A percentile compares a stretch with the other conserved stretches of the same genome.
Evolutionary conservation across 345 rosid genomes (phyloP).

Genomic region (Syzygium aromaticum): DNA sequence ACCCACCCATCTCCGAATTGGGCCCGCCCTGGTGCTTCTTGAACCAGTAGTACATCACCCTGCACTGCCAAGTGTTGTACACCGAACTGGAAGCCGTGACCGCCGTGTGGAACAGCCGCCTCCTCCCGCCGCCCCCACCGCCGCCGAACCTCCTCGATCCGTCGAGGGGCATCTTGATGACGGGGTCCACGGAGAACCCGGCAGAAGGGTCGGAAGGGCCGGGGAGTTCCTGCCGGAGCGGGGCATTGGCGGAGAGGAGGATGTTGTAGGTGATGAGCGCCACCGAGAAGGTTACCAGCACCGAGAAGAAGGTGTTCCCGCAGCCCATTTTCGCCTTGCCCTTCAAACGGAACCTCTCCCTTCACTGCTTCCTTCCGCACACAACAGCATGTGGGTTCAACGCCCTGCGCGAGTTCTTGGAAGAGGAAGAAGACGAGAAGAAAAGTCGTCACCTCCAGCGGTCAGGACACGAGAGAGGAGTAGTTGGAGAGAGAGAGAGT

Average conservation of each 20-base stretch:
- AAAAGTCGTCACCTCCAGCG: background rate
- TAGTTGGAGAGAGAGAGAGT: background rate
- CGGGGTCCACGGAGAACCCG: slow-evolving; percentile 39
- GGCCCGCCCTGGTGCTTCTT: slow-evolving; percentile 56
- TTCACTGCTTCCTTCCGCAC: background rate
- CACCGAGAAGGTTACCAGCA: slow-evolving; percentile 62
- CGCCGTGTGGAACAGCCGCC: slow-evolving; percentile 88
- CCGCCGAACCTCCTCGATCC: slow-evolving; percentile 25
- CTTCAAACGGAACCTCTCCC: background rate
- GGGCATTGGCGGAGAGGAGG: slow-evolving; percentile 89
- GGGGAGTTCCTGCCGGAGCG: slow-evolving; percentile 76
- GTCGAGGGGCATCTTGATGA: slow-evolving; percentile 64
- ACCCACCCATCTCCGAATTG: slow-evolving; percentile 85
- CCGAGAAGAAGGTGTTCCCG: slow-evolving; percentile 58
- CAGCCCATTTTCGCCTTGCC: slow-evolving; percentile 62
- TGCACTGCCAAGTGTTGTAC: slow-evolving; percentile 96
- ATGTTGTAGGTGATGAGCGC: slow-evolving; percentile 94
- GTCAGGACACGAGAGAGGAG: background rate
- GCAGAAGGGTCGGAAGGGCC: slow-evolving; percentile 42
- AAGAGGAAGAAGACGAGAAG: background rate
- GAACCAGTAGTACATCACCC: slow-evolving; percentile 98
- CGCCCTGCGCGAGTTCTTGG: background rate
- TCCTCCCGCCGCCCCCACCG: slow-evolving; percentile 7
- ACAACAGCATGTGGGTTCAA: background rate
- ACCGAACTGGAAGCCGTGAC: slow-evolving; percentile 94